These are phyloP conservation scores for Yarrowia deformans DNA, from an alignment of 805 yeast species.

Conservation along the genomic window DNA sequence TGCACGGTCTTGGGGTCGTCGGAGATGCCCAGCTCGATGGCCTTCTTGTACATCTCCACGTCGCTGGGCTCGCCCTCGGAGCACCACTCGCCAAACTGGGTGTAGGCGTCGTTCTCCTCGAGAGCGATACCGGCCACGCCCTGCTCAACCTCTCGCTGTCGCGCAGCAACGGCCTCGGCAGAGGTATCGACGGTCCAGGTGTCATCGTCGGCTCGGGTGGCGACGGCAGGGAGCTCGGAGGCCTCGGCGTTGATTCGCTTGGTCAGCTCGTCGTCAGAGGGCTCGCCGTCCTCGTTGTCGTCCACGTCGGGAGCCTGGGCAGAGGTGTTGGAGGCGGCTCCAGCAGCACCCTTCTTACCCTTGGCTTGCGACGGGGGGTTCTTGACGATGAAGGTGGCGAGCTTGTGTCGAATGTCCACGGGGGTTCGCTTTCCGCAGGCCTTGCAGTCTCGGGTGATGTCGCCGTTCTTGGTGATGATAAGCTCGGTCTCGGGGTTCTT, in stretches of 20 bases:
- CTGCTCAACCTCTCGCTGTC: constrained; percentile 82
- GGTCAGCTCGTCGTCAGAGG: constrained; percentile 77
- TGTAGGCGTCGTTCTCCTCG: constrained; percentile 59
- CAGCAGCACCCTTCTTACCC: constrained; percentile 67
- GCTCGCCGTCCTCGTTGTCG: constrained; percentile 54
- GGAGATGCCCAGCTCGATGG: constrained; percentile 75
- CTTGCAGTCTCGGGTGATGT: constrained; percentile 89
- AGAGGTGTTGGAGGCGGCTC: constrained; percentile 75
- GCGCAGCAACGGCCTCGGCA: constrained; percentile 91
- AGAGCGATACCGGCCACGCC: constrained; percentile 55
- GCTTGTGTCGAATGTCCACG: constrained; percentile 84
- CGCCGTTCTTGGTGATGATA: constrained; percentile 74
- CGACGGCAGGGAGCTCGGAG: constrained; percentile 63
- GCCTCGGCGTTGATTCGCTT: constrained; percentile 86
- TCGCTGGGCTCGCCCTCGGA: constrained; percentile 72
- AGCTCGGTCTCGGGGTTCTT: constrained; percentile 98
- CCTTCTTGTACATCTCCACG: constrained; percentile 91
- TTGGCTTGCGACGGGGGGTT: constrained; percentile 69
- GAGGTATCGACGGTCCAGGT: constrained; percentile 98
- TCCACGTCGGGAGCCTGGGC: constrained; percentile 51
- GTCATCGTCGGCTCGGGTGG: constrained; percentile 70
- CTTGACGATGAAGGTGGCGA: constrained; percentile 85
- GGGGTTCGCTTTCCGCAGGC: constrained; percentile 94
- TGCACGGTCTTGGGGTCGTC: constrained; percentile 80
- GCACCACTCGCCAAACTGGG: constrained; percentile 91